Conservation (phyloP, 345 rosid genomes). For the Punica granatum region DNA sequence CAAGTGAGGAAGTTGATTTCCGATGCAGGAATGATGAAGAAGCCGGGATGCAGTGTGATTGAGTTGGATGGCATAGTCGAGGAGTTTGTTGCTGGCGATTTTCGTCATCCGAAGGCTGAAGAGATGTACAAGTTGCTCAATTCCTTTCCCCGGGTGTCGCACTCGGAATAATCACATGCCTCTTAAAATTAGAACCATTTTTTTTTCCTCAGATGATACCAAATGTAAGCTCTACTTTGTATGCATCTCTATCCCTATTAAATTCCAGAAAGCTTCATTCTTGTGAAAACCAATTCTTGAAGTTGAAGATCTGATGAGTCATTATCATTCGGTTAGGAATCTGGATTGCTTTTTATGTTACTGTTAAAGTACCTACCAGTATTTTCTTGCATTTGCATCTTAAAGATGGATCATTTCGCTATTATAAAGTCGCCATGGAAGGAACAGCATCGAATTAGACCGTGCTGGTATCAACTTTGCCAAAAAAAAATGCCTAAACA, state of each 20-base stretch:
- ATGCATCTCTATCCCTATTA: not conserved
- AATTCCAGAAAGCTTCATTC: not conserved
- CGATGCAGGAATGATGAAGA: slow-evolving; percentile 22
- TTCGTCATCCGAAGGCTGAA: slow-evolving; percentile 12
- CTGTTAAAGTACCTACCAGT: too few relatives aligned
- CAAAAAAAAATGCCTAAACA: too few relatives aligned
- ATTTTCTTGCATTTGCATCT: too few relatives aligned
- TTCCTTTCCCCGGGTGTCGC: slow-evolving; percentile 14
- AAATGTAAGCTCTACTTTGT: not conserved
- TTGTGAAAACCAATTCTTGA: not conserved
- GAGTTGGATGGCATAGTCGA: slow-evolving; percentile 22
- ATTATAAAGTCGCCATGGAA: too few relatives aligned
- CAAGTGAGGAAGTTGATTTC: slow-evolving; percentile 18
- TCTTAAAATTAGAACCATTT: not conserved
- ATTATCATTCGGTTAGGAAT: too few relatives aligned
- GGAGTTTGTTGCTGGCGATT: slow-evolving; percentile 28
- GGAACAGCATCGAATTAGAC: too few relatives aligned
- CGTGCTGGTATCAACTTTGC: too few relatives aligned
- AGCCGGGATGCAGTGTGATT: slow-evolving; percentile 28
- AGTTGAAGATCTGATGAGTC: not conserved
- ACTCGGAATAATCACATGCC: slow-evolving; percentile 1
- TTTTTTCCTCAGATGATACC: not conserved
- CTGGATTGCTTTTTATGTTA: too few relatives aligned
- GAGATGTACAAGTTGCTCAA: slow-evolving; percentile 17
- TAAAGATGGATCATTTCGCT: too few relatives aligned